Evolutionary conservation across 78 protist genomes (phyloP).

Genomic region (Monocercomonoides exilis): DNA sequence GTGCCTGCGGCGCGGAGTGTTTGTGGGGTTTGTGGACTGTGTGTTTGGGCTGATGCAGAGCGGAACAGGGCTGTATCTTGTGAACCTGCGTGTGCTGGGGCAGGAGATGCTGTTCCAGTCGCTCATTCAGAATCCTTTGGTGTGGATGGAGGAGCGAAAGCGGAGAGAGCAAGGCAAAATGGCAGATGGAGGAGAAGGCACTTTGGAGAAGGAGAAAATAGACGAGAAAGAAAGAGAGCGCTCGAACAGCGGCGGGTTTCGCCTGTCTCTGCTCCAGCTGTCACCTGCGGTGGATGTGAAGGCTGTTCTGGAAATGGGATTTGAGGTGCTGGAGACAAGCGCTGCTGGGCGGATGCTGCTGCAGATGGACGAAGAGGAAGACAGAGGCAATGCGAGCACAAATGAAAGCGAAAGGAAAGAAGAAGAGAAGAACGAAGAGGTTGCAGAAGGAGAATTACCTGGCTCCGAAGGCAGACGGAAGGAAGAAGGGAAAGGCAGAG

Average conservation of each 20-base stretch:
- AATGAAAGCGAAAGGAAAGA: too few species aligned
- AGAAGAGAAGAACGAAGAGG: too few species aligned
- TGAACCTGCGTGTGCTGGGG: conserved; percentile 33
- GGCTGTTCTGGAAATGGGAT: neutral
- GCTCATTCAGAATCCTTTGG: conserved; percentile 41
- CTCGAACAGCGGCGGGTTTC: too few species aligned
- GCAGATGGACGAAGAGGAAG: neutral
- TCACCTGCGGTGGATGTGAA: neutral
- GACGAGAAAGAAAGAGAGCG: too few species aligned
- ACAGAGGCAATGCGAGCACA: too few species aligned
- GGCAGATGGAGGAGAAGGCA: too few species aligned
- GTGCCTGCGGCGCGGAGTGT: neutral
- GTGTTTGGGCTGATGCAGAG: conserved; percentile 32
- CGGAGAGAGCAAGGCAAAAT: neutral
- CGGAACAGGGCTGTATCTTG: conserved; percentile 38
- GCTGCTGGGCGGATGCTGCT: neutral
- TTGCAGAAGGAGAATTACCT: neutral
- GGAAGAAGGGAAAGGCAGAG: too few species aligned
- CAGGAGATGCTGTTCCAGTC: conserved; percentile 42
- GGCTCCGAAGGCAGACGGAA: too few species aligned
- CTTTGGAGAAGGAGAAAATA: neutral
- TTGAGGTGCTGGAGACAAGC: neutral
- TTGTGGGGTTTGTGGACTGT: conserved; percentile 50
- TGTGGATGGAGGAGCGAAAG: neutral
- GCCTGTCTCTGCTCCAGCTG: neutral